Percentiles rank a stretch among this genome's conserved stretches.
These are phyloP conservation scores for Annona squamosa DNA, from an alignment of 164 flowering plant species.

Conservation along the genomic window DNA sequence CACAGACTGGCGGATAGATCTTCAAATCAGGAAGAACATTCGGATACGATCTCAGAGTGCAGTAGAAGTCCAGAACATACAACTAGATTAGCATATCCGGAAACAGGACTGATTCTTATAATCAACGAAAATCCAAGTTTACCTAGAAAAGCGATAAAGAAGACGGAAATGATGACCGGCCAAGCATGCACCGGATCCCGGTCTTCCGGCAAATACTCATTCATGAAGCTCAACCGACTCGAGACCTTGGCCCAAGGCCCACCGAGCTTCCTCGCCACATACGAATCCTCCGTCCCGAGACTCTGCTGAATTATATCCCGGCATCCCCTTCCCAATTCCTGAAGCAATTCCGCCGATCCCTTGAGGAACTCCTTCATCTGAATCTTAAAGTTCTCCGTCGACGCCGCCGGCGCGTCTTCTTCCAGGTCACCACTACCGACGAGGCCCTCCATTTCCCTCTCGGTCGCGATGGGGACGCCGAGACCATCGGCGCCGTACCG, in stretches of 20 bases:
- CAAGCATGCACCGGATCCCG: constrained; percentile 74
- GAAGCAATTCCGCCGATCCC: constrained; percentile 66
- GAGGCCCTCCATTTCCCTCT: constrained; percentile 1
- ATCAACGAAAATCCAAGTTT: neutral
- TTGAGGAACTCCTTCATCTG: constrained; percentile 63
- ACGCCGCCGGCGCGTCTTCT: neutral
- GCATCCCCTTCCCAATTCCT: constrained; percentile 72
- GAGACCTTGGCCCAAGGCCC: constrained; percentile 44
- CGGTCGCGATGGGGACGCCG: constrained; percentile 15
- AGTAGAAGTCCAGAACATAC: neutral
- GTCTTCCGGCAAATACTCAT: constrained; percentile 88
- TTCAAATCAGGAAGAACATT: neutral
- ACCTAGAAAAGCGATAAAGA: constrained; percentile 62
- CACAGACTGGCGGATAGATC: neutral
- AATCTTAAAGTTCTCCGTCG: constrained; percentile 55
- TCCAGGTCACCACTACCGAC: constrained; percentile 1
- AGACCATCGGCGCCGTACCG: constrained; percentile 26
- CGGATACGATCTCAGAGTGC: neutral
- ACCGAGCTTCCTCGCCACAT: constrained; percentile 40
- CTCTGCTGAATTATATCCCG: constrained; percentile 67
- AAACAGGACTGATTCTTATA: neutral
- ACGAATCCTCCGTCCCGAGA: constrained; percentile 60
- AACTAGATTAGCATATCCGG: neutral
- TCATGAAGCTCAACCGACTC: constrained; percentile 49
- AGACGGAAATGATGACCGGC: constrained; percentile 56